Base-by-base conservation (phyloP, 805 yeast species). In the Yarrowia deformans region DNA sequence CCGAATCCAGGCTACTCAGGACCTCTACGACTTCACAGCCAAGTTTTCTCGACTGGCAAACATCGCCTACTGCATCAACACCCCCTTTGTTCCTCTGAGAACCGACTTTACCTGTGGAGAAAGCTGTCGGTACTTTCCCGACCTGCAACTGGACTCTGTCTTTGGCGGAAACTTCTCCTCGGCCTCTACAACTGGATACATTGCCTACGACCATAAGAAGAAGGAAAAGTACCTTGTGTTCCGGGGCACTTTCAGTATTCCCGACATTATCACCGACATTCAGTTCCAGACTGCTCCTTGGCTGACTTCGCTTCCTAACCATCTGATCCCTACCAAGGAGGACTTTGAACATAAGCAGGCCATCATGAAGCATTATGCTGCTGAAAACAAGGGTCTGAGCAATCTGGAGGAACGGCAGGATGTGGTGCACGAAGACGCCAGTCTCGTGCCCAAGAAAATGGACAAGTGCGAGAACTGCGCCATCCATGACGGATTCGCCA, bases 181-280 rank as follows among this genome's bases (percentile, higher is more conserved):
- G 13, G 18, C 43, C 43, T 40, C 43, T 2, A 40, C 18, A 2
- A 40, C 43, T 7, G 43, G 43, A 5, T 40, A 40, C 43, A 40
- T 42, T 29, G 63, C 48, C 1, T 40, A 40, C 23, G 63, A 56
- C 63, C 63, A 56, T 23, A 9, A 23, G 16, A 40, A 40, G 48
- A 56, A 56, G 63, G 63, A 56, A n/a, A 56, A 56, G 63, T 56
- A 56, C 29, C 3, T 56, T 10, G 63, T 56, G n/a, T 56, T 56
- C 34, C 35, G 63, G 4, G 63, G 63, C n/a, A 56, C 63, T 1
- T 56, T 56, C 39, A 40, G 48, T n/a, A 56, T 56, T 9, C 63
- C 63, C 29, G 63, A 56, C n/a, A 40, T 40, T 19, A 14, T 56
- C 23, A 56, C 63, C 3, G 63, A 56, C 19, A 56, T 56, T 12